Evolutionary conservation across 2,329 filamentous ascomycete genomes (phyloP), one percentile per base, ranked within the genome.

Genomic region (Phialophora tarda): DNA sequence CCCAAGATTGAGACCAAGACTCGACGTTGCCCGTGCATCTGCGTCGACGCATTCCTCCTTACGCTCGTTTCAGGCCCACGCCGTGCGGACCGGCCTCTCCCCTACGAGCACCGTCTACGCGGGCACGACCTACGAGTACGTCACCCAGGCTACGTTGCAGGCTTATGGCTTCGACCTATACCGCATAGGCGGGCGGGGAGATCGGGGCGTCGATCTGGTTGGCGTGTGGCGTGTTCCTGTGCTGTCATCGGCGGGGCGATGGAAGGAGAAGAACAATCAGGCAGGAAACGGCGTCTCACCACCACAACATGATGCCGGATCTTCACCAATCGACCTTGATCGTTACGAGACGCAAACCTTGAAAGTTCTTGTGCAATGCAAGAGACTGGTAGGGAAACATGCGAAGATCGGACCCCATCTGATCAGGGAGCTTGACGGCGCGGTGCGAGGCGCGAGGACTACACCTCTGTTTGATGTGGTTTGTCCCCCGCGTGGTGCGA

Each of bases 391-490:
- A 50, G 69, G 69, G 12, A 69, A 75, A 4, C 56, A 59, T 34
- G 65, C 68, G 44, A 82, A 81, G 63, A 72, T 82, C 1, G 76
- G 77, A 0, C 81, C 81, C 11, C 80, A 79, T 51, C 64, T 81
- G 23, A 77, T 83, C 17, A 77, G 81, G 21, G 81, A 83, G 66
- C 71, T 83, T 4, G 81, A 83, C 59, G 94, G 94, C 3, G 87
- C 92, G 0, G 63, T 70, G 4, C 34, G 63, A 48, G 60, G 44
- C n/a, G 57, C 63, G 3, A 56, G 63, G 53, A 47, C 30, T 6
- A 61, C 58, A 26, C 17, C 54, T 10, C 32, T 69, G 32, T 58
- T 63, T 30, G 59, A 62, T 5, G 56, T 32, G 10, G 8, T 61
- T 7, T 53, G 26, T 48, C 2, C 58, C 32, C 24, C 23, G 26